Conservation (phyloP, 352 stramenopile species). For the Phytophthora lateralis region DNA sequence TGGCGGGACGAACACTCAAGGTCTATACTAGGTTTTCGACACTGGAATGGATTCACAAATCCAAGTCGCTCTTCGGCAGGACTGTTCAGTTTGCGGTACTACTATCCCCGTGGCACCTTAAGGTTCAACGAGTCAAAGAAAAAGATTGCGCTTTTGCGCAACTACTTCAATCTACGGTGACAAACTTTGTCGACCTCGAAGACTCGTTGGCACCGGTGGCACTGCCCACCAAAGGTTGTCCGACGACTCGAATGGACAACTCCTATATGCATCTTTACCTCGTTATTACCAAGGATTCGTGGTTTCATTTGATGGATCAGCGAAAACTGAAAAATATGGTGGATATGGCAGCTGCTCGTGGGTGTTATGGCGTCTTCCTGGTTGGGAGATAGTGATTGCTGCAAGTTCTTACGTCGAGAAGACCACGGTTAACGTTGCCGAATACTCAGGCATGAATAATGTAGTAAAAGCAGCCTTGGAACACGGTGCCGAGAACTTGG, state of each 20-base stretch:
- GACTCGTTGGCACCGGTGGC: background rate
- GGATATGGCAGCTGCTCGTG: background rate
- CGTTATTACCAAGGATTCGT: background rate
- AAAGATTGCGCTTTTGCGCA: background rate
- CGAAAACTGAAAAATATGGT: background rate
- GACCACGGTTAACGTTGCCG: slow-evolving; percentile 30
- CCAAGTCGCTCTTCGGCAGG: background rate
- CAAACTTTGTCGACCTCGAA: background rate
- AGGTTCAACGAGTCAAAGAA: background rate
- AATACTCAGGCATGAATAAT: slow-evolving; percentile 26
- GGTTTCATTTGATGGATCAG: background rate
- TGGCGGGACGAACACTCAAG: background rate
- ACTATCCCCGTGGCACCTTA: background rate
- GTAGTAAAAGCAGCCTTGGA: slow-evolving; percentile 2
- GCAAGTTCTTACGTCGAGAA: background rate
- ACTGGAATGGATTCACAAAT: background rate
- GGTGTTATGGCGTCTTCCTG: background rate
- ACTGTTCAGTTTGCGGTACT: background rate
- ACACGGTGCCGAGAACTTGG: slow-evolving; percentile 1
- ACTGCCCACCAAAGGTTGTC: background rate
- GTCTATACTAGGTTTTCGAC: background rate
- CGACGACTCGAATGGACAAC: background rate
- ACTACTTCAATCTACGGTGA: background rate
- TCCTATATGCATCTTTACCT: background rate
- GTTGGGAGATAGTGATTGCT: background rate